Evolutionary conservation across 108 stramenopile species (phyloP).

Genomic region (Nannochloropsis gaditana): DNA sequence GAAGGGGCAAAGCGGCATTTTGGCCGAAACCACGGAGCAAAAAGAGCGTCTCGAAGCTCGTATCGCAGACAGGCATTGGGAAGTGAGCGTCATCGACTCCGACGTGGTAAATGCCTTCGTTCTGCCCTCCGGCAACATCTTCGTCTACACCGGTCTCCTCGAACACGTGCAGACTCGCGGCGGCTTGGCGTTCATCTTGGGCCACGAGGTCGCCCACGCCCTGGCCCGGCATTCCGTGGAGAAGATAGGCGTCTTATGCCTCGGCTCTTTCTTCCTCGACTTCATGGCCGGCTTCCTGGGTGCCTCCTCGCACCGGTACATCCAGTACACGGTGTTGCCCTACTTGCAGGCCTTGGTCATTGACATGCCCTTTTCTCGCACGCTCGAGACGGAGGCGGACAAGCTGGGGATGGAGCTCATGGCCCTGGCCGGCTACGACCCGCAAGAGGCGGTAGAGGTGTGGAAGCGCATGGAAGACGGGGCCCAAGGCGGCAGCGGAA

Average conservation of each 20-base stretch:
- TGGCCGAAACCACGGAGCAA: neutral
- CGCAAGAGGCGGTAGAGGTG: neutral
- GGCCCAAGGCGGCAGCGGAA: neutral
- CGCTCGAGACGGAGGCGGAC: neutral
- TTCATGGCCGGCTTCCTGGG: neutral
- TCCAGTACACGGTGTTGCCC: neutral
- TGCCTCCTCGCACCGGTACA: neutral
- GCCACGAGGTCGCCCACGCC: slow-evolving; percentile 10
- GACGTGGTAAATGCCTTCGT: slow-evolving; percentile 17
- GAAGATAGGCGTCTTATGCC: neutral
- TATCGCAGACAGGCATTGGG: neutral
- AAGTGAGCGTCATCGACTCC: neutral
- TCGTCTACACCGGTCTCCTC: slow-evolving; percentile 8
- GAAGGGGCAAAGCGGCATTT: neutral
- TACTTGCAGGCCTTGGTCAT: neutral
- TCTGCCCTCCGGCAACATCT: slow-evolving; percentile 13
- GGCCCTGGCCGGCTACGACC: neutral
- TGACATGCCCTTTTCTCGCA: neutral
- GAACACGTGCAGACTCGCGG: neutral
- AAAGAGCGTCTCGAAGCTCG: neutral
- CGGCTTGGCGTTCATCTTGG: neutral
- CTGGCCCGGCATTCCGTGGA: neutral
- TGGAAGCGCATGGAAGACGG: slow-evolving; percentile 7
- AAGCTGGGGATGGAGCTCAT: neutral
- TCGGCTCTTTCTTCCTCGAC: slow-evolving; percentile 5